Base-by-base conservation (phyloP, 108 stramenopile species). In the Conticribra weissflogii region DNA sequence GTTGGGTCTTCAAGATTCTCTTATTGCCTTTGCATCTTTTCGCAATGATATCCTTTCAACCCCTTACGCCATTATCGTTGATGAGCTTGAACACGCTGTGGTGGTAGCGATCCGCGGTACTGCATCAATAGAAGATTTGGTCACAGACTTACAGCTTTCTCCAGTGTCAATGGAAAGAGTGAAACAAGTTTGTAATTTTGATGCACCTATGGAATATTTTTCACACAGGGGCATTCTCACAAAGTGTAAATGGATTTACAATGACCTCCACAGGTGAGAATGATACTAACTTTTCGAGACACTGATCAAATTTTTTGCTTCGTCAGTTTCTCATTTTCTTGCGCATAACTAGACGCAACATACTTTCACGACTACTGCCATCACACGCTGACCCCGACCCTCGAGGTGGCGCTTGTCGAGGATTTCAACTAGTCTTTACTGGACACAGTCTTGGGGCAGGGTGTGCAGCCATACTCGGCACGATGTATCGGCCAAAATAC, bases 241-340 rank as follows among this genome's bases (percentile, higher is more conserved):
- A 18, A 67, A 66, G 17, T 73, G 66, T 53, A 67, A 73, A 58
- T 73, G 65, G 56, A 67, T 73, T 18, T 67, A 57, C 29, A 73
- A 73, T 46, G 72, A 67, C 15, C 16, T 71, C 0, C 28, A 29
- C n/a, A 63, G 53, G 50, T 63, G n/a, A 51, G 32, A 41, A 5
- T 41, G 12, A 41, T 41, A 12, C 12, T 41, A 9, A 12, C 12
- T 41, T 12, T 41, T 41, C 36, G 5, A 5, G 8, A 5, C 5
- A 41, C 36, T 41, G 36, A 9, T 12, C 8, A 5, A 41, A 41
- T 41, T 5, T 9, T 41, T 41, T 41, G 5, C 12, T 41, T 41
- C 36, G 5, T 41, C 8, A 41, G 36, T 41, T 9, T 9, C 36
- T 41, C 36, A 41, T 12, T 12, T 41, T 41, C 8, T 41, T 41